Evolutionary conservation across 768 basidiomycete genomes (phyloP).

Genomic region (Baorangia bicolor): DNA sequence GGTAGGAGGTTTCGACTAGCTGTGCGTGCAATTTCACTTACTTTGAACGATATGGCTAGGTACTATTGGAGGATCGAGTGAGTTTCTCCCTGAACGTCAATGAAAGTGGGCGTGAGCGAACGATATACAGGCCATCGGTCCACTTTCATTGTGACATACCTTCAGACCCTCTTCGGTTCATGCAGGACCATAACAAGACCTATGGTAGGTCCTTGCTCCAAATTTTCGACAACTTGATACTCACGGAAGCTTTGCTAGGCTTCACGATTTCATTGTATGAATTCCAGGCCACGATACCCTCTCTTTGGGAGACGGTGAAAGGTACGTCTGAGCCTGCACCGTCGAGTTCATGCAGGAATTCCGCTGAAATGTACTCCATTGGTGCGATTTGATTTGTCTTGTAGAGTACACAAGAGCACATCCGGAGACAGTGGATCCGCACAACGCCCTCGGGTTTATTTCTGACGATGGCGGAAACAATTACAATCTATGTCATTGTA

Average conservation of each 20-base stretch:
- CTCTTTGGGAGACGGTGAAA: constrained; percentile 62
- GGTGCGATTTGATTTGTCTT: neutral
- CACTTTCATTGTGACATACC: constrained; percentile 54
- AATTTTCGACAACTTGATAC: neutral
- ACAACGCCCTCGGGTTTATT: constrained; percentile 60
- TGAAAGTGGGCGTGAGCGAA: constrained; percentile 29
- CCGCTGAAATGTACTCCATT: neutral
- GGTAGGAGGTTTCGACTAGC: constrained; percentile 13
- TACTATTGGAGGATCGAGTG: constrained; percentile 34
- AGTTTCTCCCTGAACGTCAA: constrained; percentile 30
- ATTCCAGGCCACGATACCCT: constrained; percentile 59
- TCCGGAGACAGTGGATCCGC: constrained; percentile 50
- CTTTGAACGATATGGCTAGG: constrained; percentile 2
- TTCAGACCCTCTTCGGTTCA: constrained; percentile 52
- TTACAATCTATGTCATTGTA: constrained; percentile 69
- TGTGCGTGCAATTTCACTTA: neutral
- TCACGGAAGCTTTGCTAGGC: constrained; percentile 28
- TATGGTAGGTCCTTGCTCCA: constrained; percentile 40
- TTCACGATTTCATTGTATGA: constrained; percentile 67
- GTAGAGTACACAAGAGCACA: constrained; percentile 33
- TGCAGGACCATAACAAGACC: constrained; percentile 53
- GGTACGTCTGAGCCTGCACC: constrained; percentile 39
- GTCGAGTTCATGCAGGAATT: constrained; percentile 39
- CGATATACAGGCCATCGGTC: constrained; percentile 42
- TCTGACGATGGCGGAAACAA: constrained; percentile 61